phyloP scores from a whole-genome alignment of 2,329 filamentous ascomycete genomes.

The Furcasterigmium furcatum region DNA sequence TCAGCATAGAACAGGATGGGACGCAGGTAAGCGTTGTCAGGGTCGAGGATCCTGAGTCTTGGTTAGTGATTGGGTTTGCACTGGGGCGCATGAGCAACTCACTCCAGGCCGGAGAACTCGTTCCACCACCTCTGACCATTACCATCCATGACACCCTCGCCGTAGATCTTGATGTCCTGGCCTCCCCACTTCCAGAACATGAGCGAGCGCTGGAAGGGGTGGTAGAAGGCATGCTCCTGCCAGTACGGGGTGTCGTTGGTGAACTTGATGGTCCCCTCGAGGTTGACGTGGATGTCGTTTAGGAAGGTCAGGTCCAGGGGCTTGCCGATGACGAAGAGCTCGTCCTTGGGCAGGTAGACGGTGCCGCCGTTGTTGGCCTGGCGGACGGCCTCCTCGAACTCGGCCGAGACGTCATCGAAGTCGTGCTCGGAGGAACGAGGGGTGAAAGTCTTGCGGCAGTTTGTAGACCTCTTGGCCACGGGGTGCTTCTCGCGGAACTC shows the following conservation, averaged over 20 bases:
- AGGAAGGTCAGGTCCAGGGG: slow-evolving; percentile 61
- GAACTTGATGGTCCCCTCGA: slow-evolving; percentile 22
- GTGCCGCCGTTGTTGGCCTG: slow-evolving; percentile 57
- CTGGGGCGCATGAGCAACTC: too few species aligned
- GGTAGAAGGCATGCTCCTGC: slow-evolving; percentile 35
- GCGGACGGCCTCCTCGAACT: slow-evolving; percentile 31
- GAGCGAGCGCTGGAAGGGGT: slow-evolving; percentile 47
- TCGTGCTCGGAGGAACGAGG: slow-evolving; percentile 33
- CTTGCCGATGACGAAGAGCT: slow-evolving; percentile 58
- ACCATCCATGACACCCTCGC: slow-evolving; percentile 52
- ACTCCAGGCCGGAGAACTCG: slow-evolving; percentile 33
- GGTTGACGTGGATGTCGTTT: slow-evolving; percentile 56
- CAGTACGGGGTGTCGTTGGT: slow-evolving; percentile 40
- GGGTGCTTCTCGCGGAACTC: slow-evolving; percentile 38
- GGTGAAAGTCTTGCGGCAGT: slow-evolving; percentile 11
- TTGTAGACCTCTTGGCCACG: slow-evolving; percentile 40
- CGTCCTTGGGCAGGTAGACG: slow-evolving; percentile 50
- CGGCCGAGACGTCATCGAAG: slow-evolving; percentile 26
- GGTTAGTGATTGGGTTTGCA: background rate
- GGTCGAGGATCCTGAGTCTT: slow-evolving; percentile 36
- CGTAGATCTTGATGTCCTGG: slow-evolving; percentile 57
- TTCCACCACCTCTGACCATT: slow-evolving; percentile 46
- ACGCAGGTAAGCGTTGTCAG: slow-evolving; percentile 52
- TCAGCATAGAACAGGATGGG: slow-evolving; percentile 60
- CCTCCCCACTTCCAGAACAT: slow-evolving; percentile 65